Conservation (phyloP, 257 asterid species). For the Solanum ahanhuiri region DNA sequence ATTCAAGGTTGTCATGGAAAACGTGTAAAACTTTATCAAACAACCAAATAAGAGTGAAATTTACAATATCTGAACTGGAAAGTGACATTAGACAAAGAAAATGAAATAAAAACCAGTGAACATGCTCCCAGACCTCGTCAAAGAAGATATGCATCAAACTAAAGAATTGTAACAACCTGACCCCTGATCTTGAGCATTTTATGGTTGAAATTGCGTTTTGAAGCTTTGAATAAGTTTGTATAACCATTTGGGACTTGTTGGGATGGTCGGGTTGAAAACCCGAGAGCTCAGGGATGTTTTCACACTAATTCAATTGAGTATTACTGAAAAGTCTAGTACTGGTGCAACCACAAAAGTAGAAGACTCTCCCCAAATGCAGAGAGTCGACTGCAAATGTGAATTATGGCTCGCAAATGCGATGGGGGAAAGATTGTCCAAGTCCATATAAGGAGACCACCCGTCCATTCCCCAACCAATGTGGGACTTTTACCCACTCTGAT, state of each 20-base stretch:
- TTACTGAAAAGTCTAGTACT: not conserved
- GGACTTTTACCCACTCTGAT: no score
- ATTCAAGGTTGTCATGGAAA: no score
- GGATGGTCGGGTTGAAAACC: not conserved
- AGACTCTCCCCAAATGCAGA: not conserved
- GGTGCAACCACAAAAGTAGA: not conserved
- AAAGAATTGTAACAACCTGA: not conserved
- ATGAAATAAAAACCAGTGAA: not conserved
- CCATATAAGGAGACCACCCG: no score
- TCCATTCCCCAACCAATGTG: no score
- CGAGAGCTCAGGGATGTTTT: not conserved
- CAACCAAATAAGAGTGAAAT: no score
- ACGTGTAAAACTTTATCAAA: no score
- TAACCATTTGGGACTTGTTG: not conserved
- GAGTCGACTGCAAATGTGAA: not conserved
- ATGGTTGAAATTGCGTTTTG: not conserved
- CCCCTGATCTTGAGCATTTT: not conserved
- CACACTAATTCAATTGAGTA: not conserved
- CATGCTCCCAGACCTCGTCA: not conserved
- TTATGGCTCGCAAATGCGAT: not conserved
- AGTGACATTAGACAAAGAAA: not conserved
- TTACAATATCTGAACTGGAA: not conserved
- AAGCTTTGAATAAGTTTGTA: not conserved
- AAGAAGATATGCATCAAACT: not conserved
- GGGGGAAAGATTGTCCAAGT: not conserved